Evolutionary conservation across 2,329 filamentous ascomycete species (phyloP), one percentile per base, ranked within the genome.

Genomic region (Trichophyton rubrum): DNA sequence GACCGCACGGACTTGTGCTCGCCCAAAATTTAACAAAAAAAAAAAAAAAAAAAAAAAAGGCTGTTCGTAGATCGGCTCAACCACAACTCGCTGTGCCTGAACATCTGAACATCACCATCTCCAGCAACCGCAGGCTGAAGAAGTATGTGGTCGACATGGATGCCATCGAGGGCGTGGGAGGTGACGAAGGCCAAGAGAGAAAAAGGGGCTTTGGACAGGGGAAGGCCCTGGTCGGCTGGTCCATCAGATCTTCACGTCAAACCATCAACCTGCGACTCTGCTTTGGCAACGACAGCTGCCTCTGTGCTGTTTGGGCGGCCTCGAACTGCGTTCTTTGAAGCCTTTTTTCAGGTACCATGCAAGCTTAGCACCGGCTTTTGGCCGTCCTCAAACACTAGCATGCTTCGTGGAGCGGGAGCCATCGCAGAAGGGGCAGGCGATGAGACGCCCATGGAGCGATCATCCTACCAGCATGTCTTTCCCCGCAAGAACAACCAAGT

Each of bases 331-430:
- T n/a, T 3, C n/a, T n/a, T 7, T 22, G 15, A 55, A 55, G 51
- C 51, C 38, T 55, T 27, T 55, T 55, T 38, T 38, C 30, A 51
- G 45, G 45, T 15, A 51, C 45, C 45, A 30, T 22, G 15, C 51
- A 55, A 55, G 51, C 51, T 55, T 55, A 55, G 27, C 30, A 55
- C 51, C 51, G 51, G 51, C 51, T 20, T 35, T 55, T 24, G 15
- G 33, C 24, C 27, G 15, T 35, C 33, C 30, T 55, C 51, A 55
- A 55, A 55, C 51, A 55, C 51, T 55, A 55, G 51, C 51, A 35
- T 35, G 51, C 51, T 55, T 22, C 30, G 51, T 55, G 51, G 27
- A 35, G 51, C 49, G 49, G 27, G 7, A 20, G 51, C 27, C 51
- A 55, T 7, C 51, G n/a, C 24, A 55, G 45, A 51, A 51, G 20